Conservation (phyloP, 2,329 filamentous ascomycete species). For the Hypoxylon sp. region DNA sequence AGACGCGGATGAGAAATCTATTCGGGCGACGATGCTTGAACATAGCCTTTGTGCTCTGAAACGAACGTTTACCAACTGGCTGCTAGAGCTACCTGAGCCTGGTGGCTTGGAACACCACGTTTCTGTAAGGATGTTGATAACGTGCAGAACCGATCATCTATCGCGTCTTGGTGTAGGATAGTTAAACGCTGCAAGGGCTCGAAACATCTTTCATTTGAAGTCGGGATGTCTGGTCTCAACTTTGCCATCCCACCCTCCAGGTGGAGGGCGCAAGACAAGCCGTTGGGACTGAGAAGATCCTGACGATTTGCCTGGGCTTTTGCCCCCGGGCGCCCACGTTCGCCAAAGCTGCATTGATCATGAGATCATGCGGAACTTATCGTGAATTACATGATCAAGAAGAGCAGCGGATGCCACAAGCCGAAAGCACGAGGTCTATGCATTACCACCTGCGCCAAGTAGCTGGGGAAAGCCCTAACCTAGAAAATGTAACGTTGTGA, state of each 20-base stretch:
- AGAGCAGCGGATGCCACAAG: constrained; percentile 16
- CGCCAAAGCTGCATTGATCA: constrained; percentile 18
- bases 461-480: constrained; percentile 3
- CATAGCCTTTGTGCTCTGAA: constrained; percentile 8
- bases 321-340: constrained; percentile 12
- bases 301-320: constrained; percentile 19
- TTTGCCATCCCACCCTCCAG: constrained; percentile 30
- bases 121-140: constrained; percentile 40
- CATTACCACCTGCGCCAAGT: constrained; percentile 4
- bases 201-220: constrained; percentile 39
- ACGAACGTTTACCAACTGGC: constrained; percentile 19
- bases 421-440: constrained; percentile 18
- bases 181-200: constrained; percentile 41
- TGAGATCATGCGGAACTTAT: constrained; percentile 21
- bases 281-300: constrained; percentile 30
- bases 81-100: constrained; percentile 24
- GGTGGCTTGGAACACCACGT: constrained; percentile 44
- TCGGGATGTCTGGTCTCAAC: constrained; percentile 38
- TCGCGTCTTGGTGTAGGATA: constrained; percentile 33
- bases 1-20: not conserved
- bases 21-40: not conserved
- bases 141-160: constrained; percentile 36
- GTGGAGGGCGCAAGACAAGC: constrained; percentile 33
- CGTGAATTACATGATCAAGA: constrained; percentile 17
- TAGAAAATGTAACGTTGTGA: constrained; percentile 30